Evolutionary conservation across 345 rosid species (phyloP).

Genomic region (Aurinia saxatilis): DNA sequence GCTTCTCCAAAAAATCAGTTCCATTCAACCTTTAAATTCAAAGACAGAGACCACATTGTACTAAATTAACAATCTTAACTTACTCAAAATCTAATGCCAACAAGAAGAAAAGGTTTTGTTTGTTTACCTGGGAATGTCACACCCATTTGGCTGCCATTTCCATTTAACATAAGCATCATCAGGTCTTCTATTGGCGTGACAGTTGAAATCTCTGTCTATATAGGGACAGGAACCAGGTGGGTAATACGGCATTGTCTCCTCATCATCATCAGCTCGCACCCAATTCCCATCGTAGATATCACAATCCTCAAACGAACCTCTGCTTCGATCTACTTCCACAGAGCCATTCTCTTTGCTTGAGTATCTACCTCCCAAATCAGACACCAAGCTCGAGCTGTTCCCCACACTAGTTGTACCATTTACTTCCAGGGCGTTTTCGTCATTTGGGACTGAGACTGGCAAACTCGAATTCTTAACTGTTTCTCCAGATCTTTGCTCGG

Average conservation of each 20-base stretch:
- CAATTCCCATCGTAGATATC: constrained; percentile 75
- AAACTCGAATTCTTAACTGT: constrained; percentile 1
- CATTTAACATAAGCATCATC: constrained; percentile 63
- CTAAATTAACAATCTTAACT: no score
- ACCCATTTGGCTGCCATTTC: constrained; percentile 82
- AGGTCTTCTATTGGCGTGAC: constrained; percentile 66
- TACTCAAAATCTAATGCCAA: no score
- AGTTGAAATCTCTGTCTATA: constrained; percentile 67
- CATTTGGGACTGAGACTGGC: not conserved
- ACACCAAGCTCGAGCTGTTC: constrained; percentile 21
- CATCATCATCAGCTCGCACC: constrained; percentile 54
- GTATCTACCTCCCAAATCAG: constrained; percentile 18
- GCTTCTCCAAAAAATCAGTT: constrained; percentile 71
- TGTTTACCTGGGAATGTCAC: constrained; percentile 60
- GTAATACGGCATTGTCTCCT: constrained; percentile 60
- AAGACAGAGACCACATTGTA: no score
- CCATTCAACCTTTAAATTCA: constrained; percentile 53
- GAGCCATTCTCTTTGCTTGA: constrained; percentile 1
- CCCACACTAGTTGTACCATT: constrained; percentile 14
- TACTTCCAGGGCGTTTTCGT: constrained; percentile 15
- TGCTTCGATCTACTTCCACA: constrained; percentile 4
- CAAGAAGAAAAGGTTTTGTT: no score
- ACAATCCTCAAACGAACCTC: constrained; percentile 36
- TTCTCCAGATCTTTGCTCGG: constrained; percentile 21
- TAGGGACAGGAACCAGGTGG: constrained; percentile 74